Conservation (phyloP, 2,329 filamentous ascomycete genomes). For the Colletotrichum sojae region DNA sequence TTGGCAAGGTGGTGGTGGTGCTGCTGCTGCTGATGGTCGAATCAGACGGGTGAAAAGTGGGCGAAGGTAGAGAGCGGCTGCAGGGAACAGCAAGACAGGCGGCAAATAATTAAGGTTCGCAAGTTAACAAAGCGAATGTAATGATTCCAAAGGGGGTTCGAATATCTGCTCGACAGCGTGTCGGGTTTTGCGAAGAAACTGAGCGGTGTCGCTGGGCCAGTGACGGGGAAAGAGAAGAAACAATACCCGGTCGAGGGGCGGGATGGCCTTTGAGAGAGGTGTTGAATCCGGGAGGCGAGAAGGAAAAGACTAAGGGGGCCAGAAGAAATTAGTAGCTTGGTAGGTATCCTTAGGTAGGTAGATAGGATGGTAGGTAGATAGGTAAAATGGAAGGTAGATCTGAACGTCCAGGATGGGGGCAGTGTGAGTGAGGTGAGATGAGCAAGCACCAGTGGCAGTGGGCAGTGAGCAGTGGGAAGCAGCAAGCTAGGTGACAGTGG, state of each 20-base stretch:
- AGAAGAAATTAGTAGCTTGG: constrained; percentile 23
- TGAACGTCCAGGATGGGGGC: too few species aligned
- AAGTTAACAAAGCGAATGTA: constrained; percentile 32
- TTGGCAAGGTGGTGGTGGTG: constrained; percentile 5
- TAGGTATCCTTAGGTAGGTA: neutral
- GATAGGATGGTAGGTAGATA: neutral
- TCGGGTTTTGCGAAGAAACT: constrained; percentile 1
- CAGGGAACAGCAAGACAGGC: constrained; percentile 31
- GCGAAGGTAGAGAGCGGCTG: constrained; percentile 33
- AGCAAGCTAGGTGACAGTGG: too few species aligned
- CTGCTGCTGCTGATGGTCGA: constrained; percentile 24
- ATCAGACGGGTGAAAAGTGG: constrained; percentile 37
- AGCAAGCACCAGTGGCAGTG: too few species aligned
- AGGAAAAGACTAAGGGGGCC: constrained; percentile 37
- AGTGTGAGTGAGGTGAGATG: too few species aligned
- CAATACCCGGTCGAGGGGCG: constrained; percentile 27
- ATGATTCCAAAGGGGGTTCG: constrained; percentile 24
- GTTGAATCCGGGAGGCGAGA: constrained; percentile 35
- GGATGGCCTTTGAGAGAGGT: constrained; percentile 39
- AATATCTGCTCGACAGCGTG: constrained; percentile 20
- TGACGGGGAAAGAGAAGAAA: constrained; percentile 27
- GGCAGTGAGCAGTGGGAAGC: too few species aligned
- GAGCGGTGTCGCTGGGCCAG: neutral
- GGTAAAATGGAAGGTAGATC: too few species aligned
- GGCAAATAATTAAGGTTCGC: constrained; percentile 34